Conservation (phyloP, 768 basidiomycete species). For the Boletellus emodensis region DNA sequence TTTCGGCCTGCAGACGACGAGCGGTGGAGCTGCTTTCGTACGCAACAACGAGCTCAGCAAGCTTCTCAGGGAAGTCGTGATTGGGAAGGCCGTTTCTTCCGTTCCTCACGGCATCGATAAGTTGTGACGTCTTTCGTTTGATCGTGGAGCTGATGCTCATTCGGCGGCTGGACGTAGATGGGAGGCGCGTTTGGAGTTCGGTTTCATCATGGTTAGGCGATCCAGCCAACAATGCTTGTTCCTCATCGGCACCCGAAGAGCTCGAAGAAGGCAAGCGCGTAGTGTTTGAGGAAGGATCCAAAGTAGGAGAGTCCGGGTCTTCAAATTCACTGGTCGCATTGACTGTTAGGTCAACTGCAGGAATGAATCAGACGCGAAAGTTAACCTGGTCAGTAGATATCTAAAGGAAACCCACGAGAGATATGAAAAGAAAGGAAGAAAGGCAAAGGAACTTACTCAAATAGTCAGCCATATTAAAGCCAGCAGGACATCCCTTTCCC, state of each 20-base stretch:
- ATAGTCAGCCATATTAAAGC: slow-evolving; percentile 97
- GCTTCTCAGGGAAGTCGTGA: slow-evolving; percentile 48
- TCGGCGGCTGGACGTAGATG: slow-evolving; percentile 29
- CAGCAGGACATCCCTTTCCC: slow-evolving; percentile 82
- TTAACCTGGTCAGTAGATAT: neutral
- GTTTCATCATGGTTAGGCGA: slow-evolving; percentile 45
- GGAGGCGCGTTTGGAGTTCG: slow-evolving; percentile 43
- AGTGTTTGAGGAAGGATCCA: slow-evolving; percentile 19
- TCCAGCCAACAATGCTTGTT: slow-evolving; percentile 51
- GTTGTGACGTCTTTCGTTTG: slow-evolving; percentile 69
- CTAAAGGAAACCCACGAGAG: too few relatives aligned
- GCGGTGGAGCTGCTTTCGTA: slow-evolving; percentile 69
- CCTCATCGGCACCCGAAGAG: slow-evolving; percentile 59
- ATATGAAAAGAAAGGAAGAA: neutral
- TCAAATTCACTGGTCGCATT: slow-evolving; percentile 43
- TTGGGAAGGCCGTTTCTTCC: slow-evolving; percentile 29
- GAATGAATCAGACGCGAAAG: slow-evolving; percentile 3
- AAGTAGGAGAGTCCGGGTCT: slow-evolving; percentile 35
- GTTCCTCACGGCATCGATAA: slow-evolving; percentile 54
- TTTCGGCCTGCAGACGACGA: slow-evolving; percentile 56
- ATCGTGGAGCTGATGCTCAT: slow-evolving; percentile 51
- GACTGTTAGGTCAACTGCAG: slow-evolving; percentile 68
- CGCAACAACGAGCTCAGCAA: slow-evolving; percentile 68
- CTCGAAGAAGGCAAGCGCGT: slow-evolving; percentile 35
- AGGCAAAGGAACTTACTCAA: slow-evolving; percentile 59